phyloP scores from a whole-genome alignment of 306 rosid species.

The Pterocarpus macrocarpus region DNA sequence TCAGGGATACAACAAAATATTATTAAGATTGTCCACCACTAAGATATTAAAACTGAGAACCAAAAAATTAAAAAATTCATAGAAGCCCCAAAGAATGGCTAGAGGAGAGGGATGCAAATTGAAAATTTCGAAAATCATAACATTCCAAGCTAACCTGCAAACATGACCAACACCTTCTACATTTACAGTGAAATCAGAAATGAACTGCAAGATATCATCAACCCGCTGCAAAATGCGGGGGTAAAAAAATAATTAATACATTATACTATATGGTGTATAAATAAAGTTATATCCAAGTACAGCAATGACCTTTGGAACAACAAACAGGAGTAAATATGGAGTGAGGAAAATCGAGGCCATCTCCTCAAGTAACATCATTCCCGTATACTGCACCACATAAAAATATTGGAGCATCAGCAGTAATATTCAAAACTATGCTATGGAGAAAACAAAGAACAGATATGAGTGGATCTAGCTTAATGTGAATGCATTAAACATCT shows the following conservation, averaged over 20 bases:
- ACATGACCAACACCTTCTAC: conserved; percentile 98
- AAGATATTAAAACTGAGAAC: not conserved
- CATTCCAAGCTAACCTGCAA: conserved; percentile 72
- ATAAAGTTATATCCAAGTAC: conserved; percentile 1
- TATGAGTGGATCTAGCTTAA: conserved; percentile 14
- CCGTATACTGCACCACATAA: conserved; percentile 75
- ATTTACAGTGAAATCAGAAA: conserved; percentile 79
- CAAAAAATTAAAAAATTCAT: not conserved
- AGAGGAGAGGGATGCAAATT: conserved; percentile 18
- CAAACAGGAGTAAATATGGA: conserved; percentile 83
- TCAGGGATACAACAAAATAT: conserved; percentile 29
- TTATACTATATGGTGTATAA: conserved; percentile 6
- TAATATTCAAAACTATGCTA: conserved; percentile 31
- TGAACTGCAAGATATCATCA: conserved; percentile 88
- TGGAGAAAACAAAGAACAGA: conserved; percentile 1
- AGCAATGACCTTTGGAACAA: conserved; percentile 82
- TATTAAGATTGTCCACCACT: not conserved
- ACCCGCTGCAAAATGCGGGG: conserved; percentile 74
- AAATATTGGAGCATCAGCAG: conserved; percentile 35
- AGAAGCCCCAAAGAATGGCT: not conserved
- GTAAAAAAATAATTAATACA: conserved; percentile 37
- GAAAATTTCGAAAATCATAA: conserved; percentile 13
- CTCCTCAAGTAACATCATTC: conserved; percentile 98
- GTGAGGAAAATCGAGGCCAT: conserved; percentile 97
- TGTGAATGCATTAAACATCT: conserved; percentile 31